A percentile compares a stretch with the other conserved stretches of the same genome.
Conservation (phyloP, 73 alveolate species). For the Blepharisma japonicum region DNA sequence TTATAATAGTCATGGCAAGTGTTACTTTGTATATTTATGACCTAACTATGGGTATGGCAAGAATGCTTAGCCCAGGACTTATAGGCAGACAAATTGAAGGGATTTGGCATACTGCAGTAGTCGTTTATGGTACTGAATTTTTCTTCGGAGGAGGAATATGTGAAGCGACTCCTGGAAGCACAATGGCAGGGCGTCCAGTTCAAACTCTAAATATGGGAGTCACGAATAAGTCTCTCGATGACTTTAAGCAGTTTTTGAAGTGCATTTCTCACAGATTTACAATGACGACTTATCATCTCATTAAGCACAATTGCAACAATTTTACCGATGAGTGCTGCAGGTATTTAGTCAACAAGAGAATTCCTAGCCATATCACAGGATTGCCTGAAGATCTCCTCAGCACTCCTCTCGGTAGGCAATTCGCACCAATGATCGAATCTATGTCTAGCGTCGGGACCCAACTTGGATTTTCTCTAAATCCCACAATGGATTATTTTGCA, state of each 20-base stretch:
- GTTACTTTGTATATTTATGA: slow-evolving; percentile 75
- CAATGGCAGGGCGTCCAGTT: slow-evolving; percentile 95
- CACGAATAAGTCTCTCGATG: slow-evolving; percentile 83
- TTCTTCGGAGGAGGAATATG: slow-evolving; percentile 98
- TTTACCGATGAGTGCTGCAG: slow-evolving; percentile 92
- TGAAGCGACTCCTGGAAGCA: slow-evolving; percentile 77
- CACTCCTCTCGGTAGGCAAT: slow-evolving; percentile 93
- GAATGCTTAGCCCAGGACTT: slow-evolving; percentile 64
- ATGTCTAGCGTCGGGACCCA: slow-evolving; percentile 36
- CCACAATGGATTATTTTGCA: slow-evolving; percentile 25
- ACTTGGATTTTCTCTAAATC: slow-evolving; percentile 14
- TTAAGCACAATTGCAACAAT: slow-evolving; percentile 93
- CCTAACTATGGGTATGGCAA: slow-evolving; percentile 92
- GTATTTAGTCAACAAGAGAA: slow-evolving; percentile 79
- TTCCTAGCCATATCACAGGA: slow-evolving; percentile 83
- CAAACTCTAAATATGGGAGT: slow-evolving; percentile 79
- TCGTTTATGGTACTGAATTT: slow-evolving; percentile 90
- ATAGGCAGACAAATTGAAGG: slow-evolving; percentile 91
- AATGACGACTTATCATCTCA: slow-evolving; percentile 81
- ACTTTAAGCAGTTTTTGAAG: slow-evolving; percentile 76
- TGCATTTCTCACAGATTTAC: slow-evolving; percentile 76
- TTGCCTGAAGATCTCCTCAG: slow-evolving; percentile 84
- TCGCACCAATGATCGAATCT: slow-evolving; percentile 82
- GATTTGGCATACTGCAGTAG: slow-evolving; percentile 96
- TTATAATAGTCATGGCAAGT: background rate